Conservation (phyloP, 2,329 filamentous ascomycete species). For the Ophiostoma quercus region DNA sequence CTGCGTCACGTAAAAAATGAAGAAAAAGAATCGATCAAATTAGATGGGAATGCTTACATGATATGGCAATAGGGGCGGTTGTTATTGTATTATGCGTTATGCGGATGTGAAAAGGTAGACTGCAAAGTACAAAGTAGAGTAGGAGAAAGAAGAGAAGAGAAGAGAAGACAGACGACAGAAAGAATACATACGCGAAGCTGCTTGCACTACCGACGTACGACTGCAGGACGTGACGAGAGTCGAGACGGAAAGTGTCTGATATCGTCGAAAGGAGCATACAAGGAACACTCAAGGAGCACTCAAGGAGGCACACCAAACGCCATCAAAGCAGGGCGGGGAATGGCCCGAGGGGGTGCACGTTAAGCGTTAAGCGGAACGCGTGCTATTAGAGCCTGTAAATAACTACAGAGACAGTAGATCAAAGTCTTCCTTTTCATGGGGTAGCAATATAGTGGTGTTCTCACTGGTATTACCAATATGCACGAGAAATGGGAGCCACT, state of each 20-base stretch:
- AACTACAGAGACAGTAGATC: too few relatives aligned
- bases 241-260: slow-evolving; percentile 4
- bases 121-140: neutral
- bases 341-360: slow-evolving; percentile 4
- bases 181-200: neutral
- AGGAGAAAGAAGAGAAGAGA: too few relatives aligned
- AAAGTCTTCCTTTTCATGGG: neutral
- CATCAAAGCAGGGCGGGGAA: slow-evolving; percentile 9
- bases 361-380: neutral
- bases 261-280: neutral
- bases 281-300: neutral
- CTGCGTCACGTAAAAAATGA: slow-evolving; percentile 25
- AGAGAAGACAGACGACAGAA: neutral
- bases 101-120: neutral
- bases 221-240: slow-evolving; percentile 15
- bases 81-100: neutral
- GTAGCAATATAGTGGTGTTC: neutral
- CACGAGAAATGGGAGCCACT: slow-evolving; percentile 25
- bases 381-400: neutral
- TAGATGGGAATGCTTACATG: slow-evolving; percentile 14
- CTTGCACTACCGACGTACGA: neutral
- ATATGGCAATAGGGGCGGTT: neutral
- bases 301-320: neutral
- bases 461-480: slow-evolving; percentile 19
- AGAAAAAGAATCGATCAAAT: neutral